phyloP scores from a whole-genome alignment of 345 rosid species.

The Trapa bicornis region DNA sequence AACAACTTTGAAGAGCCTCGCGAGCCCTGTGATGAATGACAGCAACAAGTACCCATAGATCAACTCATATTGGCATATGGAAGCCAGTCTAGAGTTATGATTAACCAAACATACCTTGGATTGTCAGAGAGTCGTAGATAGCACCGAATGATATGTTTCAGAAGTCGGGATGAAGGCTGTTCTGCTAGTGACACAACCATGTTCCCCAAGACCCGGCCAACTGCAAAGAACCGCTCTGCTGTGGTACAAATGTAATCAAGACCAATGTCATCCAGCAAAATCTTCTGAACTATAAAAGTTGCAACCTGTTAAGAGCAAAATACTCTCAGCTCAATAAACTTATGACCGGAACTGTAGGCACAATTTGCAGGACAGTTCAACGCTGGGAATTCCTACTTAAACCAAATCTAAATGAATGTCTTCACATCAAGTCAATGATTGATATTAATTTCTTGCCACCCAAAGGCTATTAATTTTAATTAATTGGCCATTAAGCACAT shows the following conservation, averaged over 20 bases:
- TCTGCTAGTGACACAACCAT: conserved; percentile 93
- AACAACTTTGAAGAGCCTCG: conserved; percentile 8
- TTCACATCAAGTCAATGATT: background rate
- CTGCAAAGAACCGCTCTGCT: conserved; percentile 90
- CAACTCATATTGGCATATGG: background rate
- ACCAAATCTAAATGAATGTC: background rate
- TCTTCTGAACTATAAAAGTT: conserved; percentile 87
- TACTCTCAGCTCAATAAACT: no score
- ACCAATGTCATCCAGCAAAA: conserved; percentile 86
- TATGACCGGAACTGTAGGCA: background rate
- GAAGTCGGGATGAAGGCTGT: conserved; percentile 70
- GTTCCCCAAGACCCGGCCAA: conserved; percentile 78
- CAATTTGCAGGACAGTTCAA: background rate
- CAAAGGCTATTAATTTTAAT: background rate
- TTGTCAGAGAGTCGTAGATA: conserved; percentile 85
- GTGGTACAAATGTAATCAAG: conserved; percentile 87
- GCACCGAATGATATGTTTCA: conserved; percentile 87
- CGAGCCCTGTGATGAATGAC: conserved; percentile 52
- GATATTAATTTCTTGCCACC: background rate
- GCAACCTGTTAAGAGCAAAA: conserved; percentile 47
- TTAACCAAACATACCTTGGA: conserved; percentile 37
- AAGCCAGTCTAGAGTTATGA: background rate
- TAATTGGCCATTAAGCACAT: no score
- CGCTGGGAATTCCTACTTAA: background rate
- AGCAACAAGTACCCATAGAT: background rate